Base-by-base conservation (phyloP, 2,329 filamentous ascomycete species). In the Penicillium sclerotigenum region DNA sequence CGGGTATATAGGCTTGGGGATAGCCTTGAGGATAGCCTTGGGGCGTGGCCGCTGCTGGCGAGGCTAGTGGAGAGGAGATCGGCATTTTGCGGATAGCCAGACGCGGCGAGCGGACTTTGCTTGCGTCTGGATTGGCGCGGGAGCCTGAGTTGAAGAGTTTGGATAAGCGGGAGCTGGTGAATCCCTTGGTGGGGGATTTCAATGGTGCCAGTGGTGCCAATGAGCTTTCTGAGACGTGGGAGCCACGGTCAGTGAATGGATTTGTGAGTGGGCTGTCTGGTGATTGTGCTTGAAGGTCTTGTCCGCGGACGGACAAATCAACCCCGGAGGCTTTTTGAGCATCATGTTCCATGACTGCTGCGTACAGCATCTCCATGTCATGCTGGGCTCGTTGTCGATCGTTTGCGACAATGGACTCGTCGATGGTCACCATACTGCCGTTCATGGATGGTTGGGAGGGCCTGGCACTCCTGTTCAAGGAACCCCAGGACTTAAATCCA, bases 321-420 rank as follows among this genome's bases (percentile, higher is more conserved):
- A 65, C 42, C 11, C 57, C 63, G 1, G 68, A 63, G 14, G 69
- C 65, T 58, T 78, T 81, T 60, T 78, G 75, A 43, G 80, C 81
- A 61, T 97, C 92, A 65, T 96, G 89, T 72, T 91, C 90, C 86
- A 96, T 88, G 61, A 96, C 92, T 64, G 91, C 88, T 59, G 87
- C 91, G 75, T 97, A 97, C 71, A 97, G 86, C 66, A 90, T 86
- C 73, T 96, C 91, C 73, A 97, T 86, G 71, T 96, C 89, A 62
- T 87, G 81, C 73, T 94, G 87, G 60, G 90, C 86, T 77, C 87
- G 87, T 68, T 83, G 81, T 70, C 83, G 85, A 74, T 96, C 90
- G 58, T 84, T 82, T 57, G 87, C 83, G 24, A 97, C 82, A 16
- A 96, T 83, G 57, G 81, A 82, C 57, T 88, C 86, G 71, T 97